Conservation (phyloP, 1,139 yeast genomes). For the Saccharomycopsis hybrid region DNA sequence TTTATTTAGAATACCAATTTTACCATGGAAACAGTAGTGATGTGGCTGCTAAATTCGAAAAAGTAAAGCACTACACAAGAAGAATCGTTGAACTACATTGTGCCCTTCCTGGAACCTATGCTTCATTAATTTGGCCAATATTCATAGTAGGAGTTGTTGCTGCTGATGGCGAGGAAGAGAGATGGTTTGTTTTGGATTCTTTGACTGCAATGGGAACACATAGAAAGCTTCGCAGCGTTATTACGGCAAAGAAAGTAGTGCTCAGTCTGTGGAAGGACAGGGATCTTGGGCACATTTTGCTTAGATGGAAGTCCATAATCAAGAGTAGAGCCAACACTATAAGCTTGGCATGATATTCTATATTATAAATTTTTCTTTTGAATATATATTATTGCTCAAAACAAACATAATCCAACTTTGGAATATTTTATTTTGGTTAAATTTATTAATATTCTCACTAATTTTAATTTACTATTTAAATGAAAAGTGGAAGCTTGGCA, state of each 20-base stretch:
- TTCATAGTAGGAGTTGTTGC: constrained; percentile 33
- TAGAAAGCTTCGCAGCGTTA: constrained; percentile 34
- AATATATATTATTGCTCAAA: too few relatives aligned
- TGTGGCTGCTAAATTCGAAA: constrained; percentile 7
- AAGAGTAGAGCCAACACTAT: constrained; percentile 32
- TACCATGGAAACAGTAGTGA: constrained; percentile 16
- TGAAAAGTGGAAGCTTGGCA: constrained; percentile 21
- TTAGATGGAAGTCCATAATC: constrained; percentile 34
- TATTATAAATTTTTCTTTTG: too few relatives aligned
- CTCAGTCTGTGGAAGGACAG: constrained; percentile 35
- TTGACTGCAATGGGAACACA: constrained; percentile 31
- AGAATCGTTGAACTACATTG: constrained; percentile 25
- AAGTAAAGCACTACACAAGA: constrained; percentile 23
- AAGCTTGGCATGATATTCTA: constrained; percentile 30
- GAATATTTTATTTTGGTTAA: too few relatives aligned
- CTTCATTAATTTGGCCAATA: constrained; percentile 36
- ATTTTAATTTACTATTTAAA: too few relatives aligned
- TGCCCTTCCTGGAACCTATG: constrained; percentile 28
- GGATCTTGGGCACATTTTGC: constrained; percentile 28
- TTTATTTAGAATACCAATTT: constrained; percentile 27
- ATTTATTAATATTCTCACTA: too few relatives aligned
- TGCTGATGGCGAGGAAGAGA: constrained; percentile 31
- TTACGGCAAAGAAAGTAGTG: constrained; percentile 31
- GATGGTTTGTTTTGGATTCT: constrained; percentile 33
- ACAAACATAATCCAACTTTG: too few relatives aligned